Evolutionary conservation across 1,284 basidiomycete genomes (phyloP), one percentile per base, ranked within the genome.

Genomic region (Puccinia hordei): DNA sequence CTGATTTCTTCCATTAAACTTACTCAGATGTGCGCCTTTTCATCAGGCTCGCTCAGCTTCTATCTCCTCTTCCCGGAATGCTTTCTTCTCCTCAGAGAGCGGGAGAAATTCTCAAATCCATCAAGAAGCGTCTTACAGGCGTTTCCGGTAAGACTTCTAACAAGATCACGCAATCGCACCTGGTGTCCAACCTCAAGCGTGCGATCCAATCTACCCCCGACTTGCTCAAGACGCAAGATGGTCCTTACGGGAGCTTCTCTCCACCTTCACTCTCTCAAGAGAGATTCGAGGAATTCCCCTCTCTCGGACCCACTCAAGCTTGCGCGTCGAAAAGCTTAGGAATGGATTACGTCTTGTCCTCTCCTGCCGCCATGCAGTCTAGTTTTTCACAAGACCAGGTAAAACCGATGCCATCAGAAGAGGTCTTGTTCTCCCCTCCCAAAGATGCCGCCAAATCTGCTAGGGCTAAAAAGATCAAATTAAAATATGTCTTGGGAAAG

Each of bases 391-490:
- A n/a, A 73, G 49, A 38, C 1, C 2, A 8, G 51, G 10, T 19
- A 8, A 49, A 55, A 9, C 53, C 69, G 15, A 30, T 55, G 19
- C 69, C 46, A 12, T 1, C 30, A 24, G 51, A 46, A 51, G 51
- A 73, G 51, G 51, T 73, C 51, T 49, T 73, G 51, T 73, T 73
- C 51, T 73, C 51, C 2, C 69, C 69, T 12, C 33, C 53, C 22
- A 73, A 55, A 17, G 46, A 38, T 13, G 27, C 49, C 6, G 17
- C 12, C 51, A 53, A 22, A 38, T 51, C 69, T 73, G 3, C 24
- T 35, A 19, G 3, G 10, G 12, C 41, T 8, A 38, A 17, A 27
- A 73, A 73, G 51, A 38, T 55, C 2, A 51, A 51, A 22, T 12
- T 73, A 1, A 46, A 55, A 13, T 73, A 55, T 55, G 30, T 3